Evolutionary conservation across 805 yeast genomes (phyloP), one percentile per base, ranked within the genome.

Genomic region (Metschnikowia vanudenii): DNA sequence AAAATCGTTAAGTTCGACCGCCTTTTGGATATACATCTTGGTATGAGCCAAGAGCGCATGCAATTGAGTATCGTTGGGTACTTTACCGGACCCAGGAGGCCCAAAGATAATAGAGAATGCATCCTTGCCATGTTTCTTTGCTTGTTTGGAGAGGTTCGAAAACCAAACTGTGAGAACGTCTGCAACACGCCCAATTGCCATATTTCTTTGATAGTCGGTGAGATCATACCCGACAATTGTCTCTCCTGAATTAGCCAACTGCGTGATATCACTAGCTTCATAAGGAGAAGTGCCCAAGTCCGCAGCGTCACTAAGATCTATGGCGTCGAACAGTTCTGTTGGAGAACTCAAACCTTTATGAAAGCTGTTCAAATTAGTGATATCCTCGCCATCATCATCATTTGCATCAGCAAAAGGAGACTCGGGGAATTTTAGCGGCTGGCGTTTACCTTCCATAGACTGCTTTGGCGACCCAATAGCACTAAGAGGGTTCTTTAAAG

Each of bases 121-220:
- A 32, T 59, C 58, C 19, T 43, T 31, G 2, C 43, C 39, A 12
- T 43, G 42, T 4, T 22, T 17, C 14, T 38, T 24, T 36, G 54
- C 37, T 20, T 46, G 37, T 14, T 33, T 37, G 29, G 48, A 42
- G 16, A 65, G 37, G 28, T 46, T 44, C 19, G 49, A 45, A 43
- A 62, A 67, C 59, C 61, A 62, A 1, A 57, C 46, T 28, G 54
- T 57, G 19, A 67, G 49, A 7, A 62, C 53, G 14, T 43, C 42
- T 7, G 63, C 43, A 29, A 65, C 56, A 44, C 63, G 47, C 24
- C 33, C 40, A 9, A 45, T 19, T 4, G 36, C 29, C n/a, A 19
- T 63, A n/a, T 43, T 24, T 6, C 57, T 54, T 44, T 63, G 53
- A 34, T 62, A 63, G 7, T 45, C 35, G 10, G 64, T 36, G 22